Evolutionary conservation across 1,284 basidiomycete genomes (phyloP).

Genomic region (Trametes pubescens): DNA sequence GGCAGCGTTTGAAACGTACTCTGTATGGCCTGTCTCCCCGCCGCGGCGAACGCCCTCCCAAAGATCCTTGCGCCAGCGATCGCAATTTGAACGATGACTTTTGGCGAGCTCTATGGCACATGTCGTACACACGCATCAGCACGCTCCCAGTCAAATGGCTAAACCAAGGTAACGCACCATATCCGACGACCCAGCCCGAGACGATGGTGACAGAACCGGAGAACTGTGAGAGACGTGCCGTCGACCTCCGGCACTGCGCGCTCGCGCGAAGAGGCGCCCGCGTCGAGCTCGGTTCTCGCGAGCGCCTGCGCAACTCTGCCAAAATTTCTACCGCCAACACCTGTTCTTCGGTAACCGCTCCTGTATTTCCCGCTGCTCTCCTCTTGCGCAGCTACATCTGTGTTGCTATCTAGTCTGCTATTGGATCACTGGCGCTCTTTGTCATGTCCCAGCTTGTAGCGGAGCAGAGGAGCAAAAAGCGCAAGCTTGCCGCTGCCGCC

Average conservation of each 20-base stretch:
- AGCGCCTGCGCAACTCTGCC: slow-evolving; percentile 7
- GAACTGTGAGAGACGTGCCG: slow-evolving; percentile 32
- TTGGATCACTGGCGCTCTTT: not conserved
- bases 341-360: not conserved
- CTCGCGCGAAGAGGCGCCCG: slow-evolving; percentile 14
- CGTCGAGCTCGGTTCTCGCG: not conserved
- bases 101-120: slow-evolving; percentile 69
- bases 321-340: slow-evolving; percentile 31
- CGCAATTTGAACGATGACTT: slow-evolving; percentile 83
- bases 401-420: slow-evolving; percentile 1
- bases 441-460: slow-evolving; percentile 40
- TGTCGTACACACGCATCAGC: not conserved
- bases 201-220: slow-evolving; percentile 30
- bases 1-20: slow-evolving; percentile 64
- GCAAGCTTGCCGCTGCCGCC: slow-evolving; percentile 53
- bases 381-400: not conserved
- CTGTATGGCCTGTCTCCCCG: slow-evolving; percentile 91
- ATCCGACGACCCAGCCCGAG: slow-evolving; percentile 21
- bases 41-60: slow-evolving; percentile 92
- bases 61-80: slow-evolving; percentile 85
- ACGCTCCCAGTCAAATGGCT: too few relatives aligned
- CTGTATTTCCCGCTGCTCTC: not conserved
- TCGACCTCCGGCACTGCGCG: slow-evolving; percentile 22
- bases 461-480: slow-evolving; percentile 54
- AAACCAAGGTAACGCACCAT: slow-evolving; percentile 23